Percentiles rank a stretch among this genome's conserved stretches.
Conservation (phyloP, 2,329 filamentous ascomycete genomes). For the Rutstroemia sp. region DNA sequence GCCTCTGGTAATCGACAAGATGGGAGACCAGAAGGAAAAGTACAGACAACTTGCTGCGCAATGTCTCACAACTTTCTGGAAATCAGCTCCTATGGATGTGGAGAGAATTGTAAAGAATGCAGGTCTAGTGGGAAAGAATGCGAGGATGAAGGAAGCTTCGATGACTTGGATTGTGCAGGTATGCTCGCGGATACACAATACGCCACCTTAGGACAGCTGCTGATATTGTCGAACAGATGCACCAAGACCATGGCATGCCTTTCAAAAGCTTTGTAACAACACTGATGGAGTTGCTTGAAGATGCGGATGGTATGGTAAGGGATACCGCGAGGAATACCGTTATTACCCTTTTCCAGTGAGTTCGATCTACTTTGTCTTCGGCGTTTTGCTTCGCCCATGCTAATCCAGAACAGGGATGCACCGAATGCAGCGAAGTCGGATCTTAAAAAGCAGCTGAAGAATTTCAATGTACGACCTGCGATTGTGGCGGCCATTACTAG, state of each 20-base stretch:
- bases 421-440: conserved; percentile 81
- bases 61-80: conserved; percentile 71
- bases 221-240: conserved; percentile 50
- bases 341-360: conserved; percentile 76
- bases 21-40: conserved; percentile 85
- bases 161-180: conserved; percentile 82
- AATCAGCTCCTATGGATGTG: conserved; percentile 61
- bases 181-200: conserved; percentile 18
- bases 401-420: conserved; percentile 49
- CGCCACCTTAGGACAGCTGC: not conserved
- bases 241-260: conserved; percentile 67
- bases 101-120: conserved; percentile 73
- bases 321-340: conserved; percentile 77
- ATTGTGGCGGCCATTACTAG: conserved; percentile 78
- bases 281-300: conserved; percentile 81
- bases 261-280: conserved; percentile 78
- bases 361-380: not conserved
- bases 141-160: conserved; percentile 74
- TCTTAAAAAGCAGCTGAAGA: conserved; percentile 77
- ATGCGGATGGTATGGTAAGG: conserved; percentile 80
- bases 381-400: not conserved
- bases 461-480: conserved; percentile 76
- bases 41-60: conserved; percentile 67
- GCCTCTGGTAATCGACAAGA: conserved; percentile 70
- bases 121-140: conserved; percentile 72